Evolutionary conservation across 768 basidiomycete genomes (phyloP).

Genomic region (Galerina sulciceps): DNA sequence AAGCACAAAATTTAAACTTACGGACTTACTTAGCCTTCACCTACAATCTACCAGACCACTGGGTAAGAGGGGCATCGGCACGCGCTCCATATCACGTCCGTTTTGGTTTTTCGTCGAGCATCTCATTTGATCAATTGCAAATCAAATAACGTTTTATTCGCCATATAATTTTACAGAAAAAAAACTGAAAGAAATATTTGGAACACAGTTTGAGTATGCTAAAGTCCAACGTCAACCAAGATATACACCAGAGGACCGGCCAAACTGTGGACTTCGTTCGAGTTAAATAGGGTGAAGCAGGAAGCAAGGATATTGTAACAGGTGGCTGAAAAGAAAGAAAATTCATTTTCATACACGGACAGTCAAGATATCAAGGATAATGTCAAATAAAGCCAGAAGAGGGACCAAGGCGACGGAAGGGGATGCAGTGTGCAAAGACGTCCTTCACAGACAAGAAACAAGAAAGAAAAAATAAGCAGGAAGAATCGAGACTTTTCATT

Average conservation of each 20-base stretch:
- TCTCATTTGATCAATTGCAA: neutral
- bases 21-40: constrained; percentile 1
- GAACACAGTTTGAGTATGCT: neutral
- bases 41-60: neutral
- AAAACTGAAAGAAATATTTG: neutral
- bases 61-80: neutral
- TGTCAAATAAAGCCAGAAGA: constrained; percentile 4
- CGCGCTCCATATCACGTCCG: neutral
- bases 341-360: neutral
- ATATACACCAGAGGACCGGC: neutral
- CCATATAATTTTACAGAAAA: neutral
- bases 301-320: neutral
- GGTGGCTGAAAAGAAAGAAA: too few species aligned
- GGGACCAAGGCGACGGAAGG: neutral
- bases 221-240: neutral
- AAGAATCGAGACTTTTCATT: constrained; percentile 29
- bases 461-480: constrained; percentile 5
- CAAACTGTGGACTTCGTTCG: neutral
- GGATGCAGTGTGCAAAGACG: neutral
- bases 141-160: neutral
- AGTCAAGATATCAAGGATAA: neutral
- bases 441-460: neutral
- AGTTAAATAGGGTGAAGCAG: neutral
- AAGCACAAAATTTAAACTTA: neutral
- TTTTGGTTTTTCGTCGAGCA: neutral